Conservation (phyloP, 1,284 basidiomycete species). For the Xanthoconium separans region DNA sequence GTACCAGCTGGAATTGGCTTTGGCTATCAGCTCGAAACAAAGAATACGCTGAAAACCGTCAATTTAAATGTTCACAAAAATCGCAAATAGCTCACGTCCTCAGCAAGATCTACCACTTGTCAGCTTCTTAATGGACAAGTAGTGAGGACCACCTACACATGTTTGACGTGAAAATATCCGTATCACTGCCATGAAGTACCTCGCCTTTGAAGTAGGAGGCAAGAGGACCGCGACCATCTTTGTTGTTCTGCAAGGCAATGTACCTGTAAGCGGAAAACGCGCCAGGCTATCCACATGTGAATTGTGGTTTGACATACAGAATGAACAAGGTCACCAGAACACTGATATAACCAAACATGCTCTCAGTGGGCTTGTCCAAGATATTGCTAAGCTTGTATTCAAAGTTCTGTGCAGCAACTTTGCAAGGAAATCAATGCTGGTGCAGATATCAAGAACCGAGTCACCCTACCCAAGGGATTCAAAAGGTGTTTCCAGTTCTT, state of each 20-base stretch:
- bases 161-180: conserved; percentile 93
- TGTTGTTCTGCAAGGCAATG: conserved; percentile 89
- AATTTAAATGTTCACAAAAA: background rate
- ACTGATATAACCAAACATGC: conserved; percentile 90
- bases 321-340: conserved; percentile 54
- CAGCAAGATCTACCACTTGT: conserved; percentile 65
- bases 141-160: conserved; percentile 62
- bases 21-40: conserved; percentile 96
- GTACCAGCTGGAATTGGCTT: conserved; percentile 82
- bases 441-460: background rate
- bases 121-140: conserved; percentile 2
- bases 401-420: conserved; percentile 92
- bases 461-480: conserved; percentile 75
- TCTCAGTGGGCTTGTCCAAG: conserved; percentile 93
- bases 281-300: conserved; percentile 63
- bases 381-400: conserved; percentile 94
- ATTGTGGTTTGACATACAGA: background rate
- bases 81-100: conserved; percentile 58
- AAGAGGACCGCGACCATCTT: conserved; percentile 82
- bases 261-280: conserved; percentile 94
- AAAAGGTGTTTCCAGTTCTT: conserved; percentile 78
- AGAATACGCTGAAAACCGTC: conserved; percentile 67
- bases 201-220: conserved; percentile 98
- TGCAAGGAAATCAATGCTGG: conserved; percentile 11
- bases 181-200: conserved; percentile 84